These are phyloP conservation scores for Coprinopsis sp. DNA, from an alignment of 768 basidiomycete species.

Conservation along the genomic window DNA sequence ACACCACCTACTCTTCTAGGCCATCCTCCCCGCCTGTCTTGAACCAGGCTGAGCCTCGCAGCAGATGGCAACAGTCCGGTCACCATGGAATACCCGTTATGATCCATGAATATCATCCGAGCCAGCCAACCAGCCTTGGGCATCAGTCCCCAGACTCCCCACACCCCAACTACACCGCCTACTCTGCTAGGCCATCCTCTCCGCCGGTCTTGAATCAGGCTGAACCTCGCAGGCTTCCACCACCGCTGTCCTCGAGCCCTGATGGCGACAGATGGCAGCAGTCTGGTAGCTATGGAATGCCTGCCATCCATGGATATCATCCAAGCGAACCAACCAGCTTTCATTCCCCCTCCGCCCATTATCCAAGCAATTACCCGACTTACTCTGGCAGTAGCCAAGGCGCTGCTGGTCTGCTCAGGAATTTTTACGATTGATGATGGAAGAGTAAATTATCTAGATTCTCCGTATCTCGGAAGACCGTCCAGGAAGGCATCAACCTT, in stretches of 20 bases:
- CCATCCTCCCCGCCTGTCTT: constrained; percentile 42
- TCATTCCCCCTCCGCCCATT: constrained; percentile 62
- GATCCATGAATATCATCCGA: constrained; percentile 23
- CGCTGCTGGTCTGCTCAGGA: too few relatives aligned
- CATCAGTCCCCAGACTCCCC: constrained; percentile 64
- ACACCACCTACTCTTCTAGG: constrained; percentile 41
- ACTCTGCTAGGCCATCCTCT: constrained; percentile 36
- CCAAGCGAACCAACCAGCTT: constrained; percentile 33
- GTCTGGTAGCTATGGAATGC: constrained; percentile 27
- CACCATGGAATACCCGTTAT: constrained; percentile 29
- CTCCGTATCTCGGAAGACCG: too few relatives aligned
- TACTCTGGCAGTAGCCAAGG: constrained; percentile 37
- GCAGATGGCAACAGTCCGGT: constrained; percentile 41
- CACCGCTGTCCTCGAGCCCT: constrained; percentile 39
- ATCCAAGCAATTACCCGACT: constrained; percentile 48
- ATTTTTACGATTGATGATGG: too few relatives aligned
- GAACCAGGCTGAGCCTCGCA: constrained; percentile 49
- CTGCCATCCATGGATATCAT: constrained; percentile 28
- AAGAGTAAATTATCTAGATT: too few relatives aligned
- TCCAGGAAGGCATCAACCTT: too few relatives aligned
- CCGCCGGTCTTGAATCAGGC: constrained; percentile 46
- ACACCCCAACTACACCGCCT: constrained; percentile 41
- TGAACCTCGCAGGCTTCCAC: constrained; percentile 58
- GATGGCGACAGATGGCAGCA: constrained; percentile 48
- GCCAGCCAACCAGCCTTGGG: constrained; percentile 43